Base-by-base conservation (phyloP, 345 rosid species). In the Dipteronia dyeriana region DNA sequence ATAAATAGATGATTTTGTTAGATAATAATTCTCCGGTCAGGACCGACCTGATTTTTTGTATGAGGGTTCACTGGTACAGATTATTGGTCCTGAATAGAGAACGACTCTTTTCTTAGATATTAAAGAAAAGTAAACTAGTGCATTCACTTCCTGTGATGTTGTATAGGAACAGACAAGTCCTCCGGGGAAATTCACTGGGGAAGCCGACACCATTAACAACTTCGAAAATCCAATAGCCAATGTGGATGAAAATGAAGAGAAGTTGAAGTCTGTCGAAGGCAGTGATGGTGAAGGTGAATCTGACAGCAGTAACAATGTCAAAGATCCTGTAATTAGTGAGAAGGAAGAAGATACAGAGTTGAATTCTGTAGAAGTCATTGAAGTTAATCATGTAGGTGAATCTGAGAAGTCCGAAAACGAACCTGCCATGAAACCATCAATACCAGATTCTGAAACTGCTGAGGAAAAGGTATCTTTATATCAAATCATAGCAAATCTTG, bases 381-480 rank as follows among this genome's bases (percentile, higher is more conserved):
- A 59, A 59, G 63, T n/a, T 59, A 9, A 25, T 7, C 23, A 20
- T 34, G 38, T 5, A 22, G 26, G 23, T 59, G 57, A 53, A 53
- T 16, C 57, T 16, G 20, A 53, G 57, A 53, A 53, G 8, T 53
- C n/a, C 57, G 7, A 16, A 53, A 4, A 53, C 7, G 20, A 53
- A 17, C 7, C 57, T 53, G n/a, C 57, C 57, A 53, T 4, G 57
- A 59, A 59, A 4, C 63, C 13, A 59, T 6, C 63, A 7, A 59
- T 20, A 20, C 26, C 23, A 59, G 63, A 34, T 59, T 16, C 56
- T 68, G 76, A 51, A 63, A 54, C 75, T 57, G 63, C 56, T 51
- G 57, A 14, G 14, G 81, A 31, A 79, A 66, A 79, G 88, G 88
- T 85, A 79, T 81, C 73, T 70, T 71, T 57, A 29, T 31, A 19